Conservation (phyloP, 257 asterid genomes). For the Agastache rugosa region DNA sequence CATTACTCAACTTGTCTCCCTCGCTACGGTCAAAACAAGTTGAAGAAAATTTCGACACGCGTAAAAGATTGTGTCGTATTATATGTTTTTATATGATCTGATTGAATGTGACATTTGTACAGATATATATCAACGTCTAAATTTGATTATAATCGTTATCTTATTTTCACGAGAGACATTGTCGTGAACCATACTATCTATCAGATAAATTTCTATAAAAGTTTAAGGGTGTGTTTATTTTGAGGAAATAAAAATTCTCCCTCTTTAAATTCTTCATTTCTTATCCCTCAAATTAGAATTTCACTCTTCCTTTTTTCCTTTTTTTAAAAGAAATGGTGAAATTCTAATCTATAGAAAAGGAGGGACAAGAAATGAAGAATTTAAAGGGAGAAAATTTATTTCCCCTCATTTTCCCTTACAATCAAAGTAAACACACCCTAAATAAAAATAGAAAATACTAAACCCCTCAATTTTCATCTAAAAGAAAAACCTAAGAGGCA, state of each 20-base stretch:
- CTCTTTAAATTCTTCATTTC: no score
- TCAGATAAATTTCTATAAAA: not conserved
- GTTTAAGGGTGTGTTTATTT: no score
- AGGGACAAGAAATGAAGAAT: no score
- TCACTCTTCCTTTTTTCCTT: no score
- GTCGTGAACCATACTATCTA: not conserved
- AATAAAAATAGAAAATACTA: not conserved
- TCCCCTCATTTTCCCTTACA: no score
- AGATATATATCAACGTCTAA: conserved; percentile 18
- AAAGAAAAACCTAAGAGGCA: not conserved
- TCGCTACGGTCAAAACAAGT: not conserved
- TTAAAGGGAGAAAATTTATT: no score
- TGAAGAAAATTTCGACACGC: not conserved
- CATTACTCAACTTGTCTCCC: conserved; percentile 2
- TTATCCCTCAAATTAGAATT: no score
- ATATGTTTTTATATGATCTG: not conserved
- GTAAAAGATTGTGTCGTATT: not conserved
- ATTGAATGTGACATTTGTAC: conserved; percentile 24
- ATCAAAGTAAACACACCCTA: no score
- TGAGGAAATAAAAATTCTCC: no score
- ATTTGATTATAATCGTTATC: not conserved
- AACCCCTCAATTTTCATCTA: not conserved
- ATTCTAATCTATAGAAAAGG: no score
- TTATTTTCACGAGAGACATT: not conserved
- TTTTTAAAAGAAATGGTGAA: no score